Percentiles rank a stretch among this genome's conserved stretches.
phyloP scores from a whole-genome alignment of 1,284 basidiomycete genomes.

The Ustilago bromivora region DNA sequence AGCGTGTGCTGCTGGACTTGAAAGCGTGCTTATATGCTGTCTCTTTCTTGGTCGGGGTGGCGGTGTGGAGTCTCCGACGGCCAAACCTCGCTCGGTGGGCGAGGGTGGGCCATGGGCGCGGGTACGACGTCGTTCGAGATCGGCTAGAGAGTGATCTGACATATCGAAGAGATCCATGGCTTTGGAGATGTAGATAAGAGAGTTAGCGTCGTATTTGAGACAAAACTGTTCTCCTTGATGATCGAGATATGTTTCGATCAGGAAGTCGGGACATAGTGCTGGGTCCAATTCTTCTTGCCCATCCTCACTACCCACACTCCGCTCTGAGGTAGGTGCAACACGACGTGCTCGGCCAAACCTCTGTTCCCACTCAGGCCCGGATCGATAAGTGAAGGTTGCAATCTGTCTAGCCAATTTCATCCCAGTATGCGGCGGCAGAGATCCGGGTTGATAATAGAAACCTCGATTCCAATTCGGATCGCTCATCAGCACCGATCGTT shows the following conservation, averaged over 20 bases:
- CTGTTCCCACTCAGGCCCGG: slow-evolving; percentile 98
- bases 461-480: slow-evolving; percentile 99
- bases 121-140: slow-evolving; percentile 72
- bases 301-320: background rate
- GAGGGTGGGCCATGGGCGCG: slow-evolving; percentile 41
- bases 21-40: slow-evolving; percentile 75
- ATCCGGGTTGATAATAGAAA: slow-evolving; percentile 85
- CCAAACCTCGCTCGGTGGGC: slow-evolving; percentile 9
- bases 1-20: slow-evolving; percentile 73
- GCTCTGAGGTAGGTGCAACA: slow-evolving; percentile 3
- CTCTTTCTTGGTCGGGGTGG: slow-evolving; percentile 39
- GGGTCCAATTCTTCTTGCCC: slow-evolving; percentile 68
- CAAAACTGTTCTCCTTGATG: slow-evolving; percentile 90
- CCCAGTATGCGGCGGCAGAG: slow-evolving; percentile 92
- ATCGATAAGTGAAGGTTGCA: slow-evolving; percentile 98
- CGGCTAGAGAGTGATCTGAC: slow-evolving; percentile 81
- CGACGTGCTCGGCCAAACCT: slow-evolving; percentile 87
- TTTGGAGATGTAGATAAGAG: slow-evolving; percentile 93
- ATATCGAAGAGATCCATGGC: slow-evolving; percentile 99
- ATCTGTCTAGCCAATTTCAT: slow-evolving; percentile 99
- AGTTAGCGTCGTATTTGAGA: slow-evolving; percentile 98
- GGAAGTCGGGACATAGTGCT: slow-evolving; percentile 90
- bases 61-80: slow-evolving; percentile 19
- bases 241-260: slow-evolving; percentile 98
- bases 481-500: slow-evolving; percentile 94